Base-by-base conservation (phyloP, 2,329 filamentous ascomycete genomes). In the Plenodomus lindquistii region DNA sequence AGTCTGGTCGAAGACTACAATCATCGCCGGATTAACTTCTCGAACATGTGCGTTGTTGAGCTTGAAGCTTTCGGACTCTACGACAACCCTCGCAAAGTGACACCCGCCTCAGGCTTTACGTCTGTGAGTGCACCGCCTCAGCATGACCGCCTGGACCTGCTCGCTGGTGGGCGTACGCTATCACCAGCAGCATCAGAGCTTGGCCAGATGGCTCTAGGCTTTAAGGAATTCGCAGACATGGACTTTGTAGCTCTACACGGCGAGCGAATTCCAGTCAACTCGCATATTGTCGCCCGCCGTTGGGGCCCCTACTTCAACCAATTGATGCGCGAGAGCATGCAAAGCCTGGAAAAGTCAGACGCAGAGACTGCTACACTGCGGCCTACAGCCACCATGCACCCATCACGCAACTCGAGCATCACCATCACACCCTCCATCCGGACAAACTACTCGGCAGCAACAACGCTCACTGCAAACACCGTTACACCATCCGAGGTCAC, bases 291-390 rank as follows among this genome's bases (percentile, higher is more conserved):
- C 15, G 87, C 89, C 9, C 84, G 91, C 21, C 81, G 94, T 66
- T 99, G 94, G 94, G 94, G 94, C 0, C 91, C 91, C 0, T 97
- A 96, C 69, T 97, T 99, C 74, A 91, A 96, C 46, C 90, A 96
- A 67, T 81, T 99, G 1, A 79, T 97, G 9, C 85, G 89, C 21
- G 92, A 97, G 71, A 90, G 89, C 37, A 79, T 81, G 4, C 85
- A 88, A 2, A 59, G 45, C 17, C 86, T 88, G 44, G 88, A 86
- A 1, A 65, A 60, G 20, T 60, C 62, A 38, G 74, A 58, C 47
- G 83, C 85, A 19, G 91, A 96, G 59, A 82, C 87, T 0, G 82
- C 85, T 21, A 94, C 91, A 0, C 74, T 96, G 24, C 82, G 91
- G 39, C 86, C 89, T 1, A 51, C 57, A 79, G 69, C 52, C 8